Percentiles rank a stretch among this genome's conserved stretches.
Conservation (phyloP, 2,329 filamentous ascomycete species). For the Trichoderma sp. region DNA sequence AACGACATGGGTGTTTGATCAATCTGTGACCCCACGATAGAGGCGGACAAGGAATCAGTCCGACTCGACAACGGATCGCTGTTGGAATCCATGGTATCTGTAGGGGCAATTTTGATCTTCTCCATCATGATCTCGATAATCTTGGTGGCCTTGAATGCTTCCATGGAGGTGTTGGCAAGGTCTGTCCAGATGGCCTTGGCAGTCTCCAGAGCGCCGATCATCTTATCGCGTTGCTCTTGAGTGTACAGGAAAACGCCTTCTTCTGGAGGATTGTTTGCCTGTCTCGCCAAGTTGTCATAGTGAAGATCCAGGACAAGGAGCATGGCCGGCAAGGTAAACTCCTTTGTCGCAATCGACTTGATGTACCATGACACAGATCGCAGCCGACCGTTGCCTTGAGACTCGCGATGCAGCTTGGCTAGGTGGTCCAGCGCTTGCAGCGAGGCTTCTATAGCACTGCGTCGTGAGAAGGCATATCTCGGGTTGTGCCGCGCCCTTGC, state of each 20-base stretch:
- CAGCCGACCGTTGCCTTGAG: slow-evolving; percentile 70
- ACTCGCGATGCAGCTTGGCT: slow-evolving; percentile 72
- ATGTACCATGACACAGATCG: slow-evolving; percentile 77
- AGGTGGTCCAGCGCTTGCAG: slow-evolving; percentile 80
- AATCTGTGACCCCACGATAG: slow-evolving; percentile 48
- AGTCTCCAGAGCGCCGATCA: slow-evolving; percentile 73
- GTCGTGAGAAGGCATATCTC: slow-evolving; percentile 80
- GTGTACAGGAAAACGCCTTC: slow-evolving; percentile 60
- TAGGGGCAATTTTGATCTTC: slow-evolving; percentile 59
- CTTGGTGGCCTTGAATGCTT: slow-evolving; percentile 83
- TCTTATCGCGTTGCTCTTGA: slow-evolving; percentile 65
- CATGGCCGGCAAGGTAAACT: slow-evolving; percentile 85
- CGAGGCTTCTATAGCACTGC: slow-evolving; percentile 82
- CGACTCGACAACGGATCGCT: slow-evolving; percentile 27
- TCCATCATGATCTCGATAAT: slow-evolving; percentile 82
- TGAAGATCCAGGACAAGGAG: slow-evolving; percentile 82
- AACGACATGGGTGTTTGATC: slow-evolving; percentile 37
- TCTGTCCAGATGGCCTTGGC: slow-evolving; percentile 80
- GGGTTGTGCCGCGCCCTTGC: slow-evolving; percentile 75
- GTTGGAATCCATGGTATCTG: background rate
- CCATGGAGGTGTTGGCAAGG: slow-evolving; percentile 76
- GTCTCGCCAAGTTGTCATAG: slow-evolving; percentile 59
- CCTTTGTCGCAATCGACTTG: slow-evolving; percentile 75
- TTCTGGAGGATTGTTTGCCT: slow-evolving; percentile 45
- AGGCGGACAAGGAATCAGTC: slow-evolving; percentile 35